A percentile compares a stretch with the other conserved stretches of the same genome.
Evolutionary conservation across 2,329 filamentous ascomycete species (phyloP).

Genomic region (Grosmannia clavigera): DNA sequence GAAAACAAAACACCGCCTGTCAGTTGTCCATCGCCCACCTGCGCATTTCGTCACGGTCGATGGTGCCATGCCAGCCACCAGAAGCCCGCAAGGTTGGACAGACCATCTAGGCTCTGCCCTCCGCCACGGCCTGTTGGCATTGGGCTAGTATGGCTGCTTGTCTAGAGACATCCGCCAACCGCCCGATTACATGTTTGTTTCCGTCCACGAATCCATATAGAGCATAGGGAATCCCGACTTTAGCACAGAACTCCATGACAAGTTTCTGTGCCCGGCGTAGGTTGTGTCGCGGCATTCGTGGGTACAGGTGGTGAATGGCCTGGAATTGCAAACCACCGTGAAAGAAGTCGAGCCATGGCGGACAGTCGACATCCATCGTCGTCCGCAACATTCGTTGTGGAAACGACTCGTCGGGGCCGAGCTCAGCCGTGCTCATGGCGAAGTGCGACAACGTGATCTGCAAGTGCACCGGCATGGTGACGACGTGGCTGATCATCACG

Average conservation of each 20-base stretch:
- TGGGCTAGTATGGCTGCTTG: conserved; percentile 68
- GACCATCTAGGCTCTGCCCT: conserved; percentile 4
- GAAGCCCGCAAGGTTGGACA: neutral
- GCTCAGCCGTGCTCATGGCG: conserved; percentile 80
- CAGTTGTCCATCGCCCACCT: no score
- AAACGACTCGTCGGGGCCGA: conserved; percentile 76
- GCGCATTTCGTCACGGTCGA: no score
- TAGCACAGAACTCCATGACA: conserved; percentile 69
- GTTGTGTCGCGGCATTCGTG: conserved; percentile 75
- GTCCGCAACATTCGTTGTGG: conserved; percentile 84
- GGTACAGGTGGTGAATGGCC: conserved; percentile 76
- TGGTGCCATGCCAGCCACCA: neutral
- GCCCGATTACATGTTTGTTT: conserved; percentile 67
- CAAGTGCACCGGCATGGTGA: conserved; percentile 71
- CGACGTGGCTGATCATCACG: conserved; percentile 67
- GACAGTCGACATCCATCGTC: conserved; percentile 88
- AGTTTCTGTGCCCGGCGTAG: conserved; percentile 61
- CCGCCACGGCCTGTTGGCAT: conserved; percentile 46
- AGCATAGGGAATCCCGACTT: conserved; percentile 74
- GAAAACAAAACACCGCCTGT: no score
- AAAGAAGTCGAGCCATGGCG: conserved; percentile 77
- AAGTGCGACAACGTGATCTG: conserved; percentile 91
- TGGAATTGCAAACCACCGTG: conserved; percentile 86
- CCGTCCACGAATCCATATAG: conserved; percentile 76
- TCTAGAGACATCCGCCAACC: conserved; percentile 64